Evolutionary conservation across 768 basidiomycete species (phyloP).

Genomic region (Leccinellum albellum): DNA sequence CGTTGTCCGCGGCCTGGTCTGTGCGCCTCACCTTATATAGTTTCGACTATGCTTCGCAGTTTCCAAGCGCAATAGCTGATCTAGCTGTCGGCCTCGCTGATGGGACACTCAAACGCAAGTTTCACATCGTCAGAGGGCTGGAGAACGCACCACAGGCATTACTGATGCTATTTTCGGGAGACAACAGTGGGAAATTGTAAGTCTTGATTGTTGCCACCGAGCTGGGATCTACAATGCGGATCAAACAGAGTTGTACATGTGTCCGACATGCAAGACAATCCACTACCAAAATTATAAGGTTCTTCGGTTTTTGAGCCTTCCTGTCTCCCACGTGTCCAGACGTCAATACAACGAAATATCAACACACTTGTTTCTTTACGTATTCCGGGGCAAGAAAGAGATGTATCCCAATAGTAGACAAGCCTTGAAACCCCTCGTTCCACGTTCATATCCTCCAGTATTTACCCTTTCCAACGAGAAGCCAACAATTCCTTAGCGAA

Average conservation of each 20-base stretch:
- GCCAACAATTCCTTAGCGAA: background rate
- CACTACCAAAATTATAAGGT: constrained; percentile 4
- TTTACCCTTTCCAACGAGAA: constrained; percentile 3
- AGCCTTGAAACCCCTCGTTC: background rate
- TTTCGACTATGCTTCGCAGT: constrained; percentile 69
- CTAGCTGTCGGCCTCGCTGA: constrained; percentile 55
- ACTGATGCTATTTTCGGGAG: constrained; percentile 68
- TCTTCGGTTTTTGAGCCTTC: background rate
- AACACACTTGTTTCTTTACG: background rate
- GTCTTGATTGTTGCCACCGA: constrained; percentile 1
- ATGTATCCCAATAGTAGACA: constrained; percentile 5
- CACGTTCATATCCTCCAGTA: background rate
- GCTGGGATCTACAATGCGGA: background rate
- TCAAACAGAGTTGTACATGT: constrained; percentile 53
- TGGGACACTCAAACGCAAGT: constrained; percentile 75
- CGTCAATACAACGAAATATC: background rate
- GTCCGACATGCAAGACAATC: constrained; percentile 35
- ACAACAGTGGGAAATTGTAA: constrained; percentile 76
- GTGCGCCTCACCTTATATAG: constrained; percentile 34
- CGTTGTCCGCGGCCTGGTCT: too few relatives aligned
- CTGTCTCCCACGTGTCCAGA: background rate
- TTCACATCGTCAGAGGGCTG: constrained; percentile 74
- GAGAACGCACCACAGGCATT: constrained; percentile 71
- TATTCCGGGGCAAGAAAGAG: constrained; percentile 13
- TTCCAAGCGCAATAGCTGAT: constrained; percentile 52